Percentiles rank a stretch among this genome's conserved stretches.
These are phyloP conservation scores for Hypomyces perniciosus DNA, from an alignment of 2,329 filamentous ascomycete genomes.

Conservation along the genomic window DNA sequence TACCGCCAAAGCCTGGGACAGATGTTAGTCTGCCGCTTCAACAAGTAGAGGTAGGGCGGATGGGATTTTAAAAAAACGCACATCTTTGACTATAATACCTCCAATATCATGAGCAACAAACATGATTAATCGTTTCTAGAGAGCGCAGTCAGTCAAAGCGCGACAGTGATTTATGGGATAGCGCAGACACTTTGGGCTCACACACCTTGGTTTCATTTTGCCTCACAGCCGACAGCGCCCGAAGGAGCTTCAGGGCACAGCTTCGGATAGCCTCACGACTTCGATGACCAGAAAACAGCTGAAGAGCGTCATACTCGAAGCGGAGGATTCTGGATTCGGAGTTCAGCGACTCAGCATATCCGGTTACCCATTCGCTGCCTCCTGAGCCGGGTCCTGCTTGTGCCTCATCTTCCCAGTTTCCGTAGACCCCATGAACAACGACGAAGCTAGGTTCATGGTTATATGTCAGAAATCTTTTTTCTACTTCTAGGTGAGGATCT, in stretches of 20 bases:
- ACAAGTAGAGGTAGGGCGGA: neutral
- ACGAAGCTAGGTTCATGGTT: conserved; percentile 4
- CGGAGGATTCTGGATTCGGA: neutral
- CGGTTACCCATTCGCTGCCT: conserved; percentile 4
- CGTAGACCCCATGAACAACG: conserved; percentile 9
- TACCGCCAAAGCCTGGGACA: neutral
- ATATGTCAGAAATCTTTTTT: neutral
- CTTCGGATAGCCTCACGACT: conserved; percentile 9
- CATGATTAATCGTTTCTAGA: conserved; percentile 5
- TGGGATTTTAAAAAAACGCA: neutral
- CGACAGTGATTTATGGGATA: neutral
- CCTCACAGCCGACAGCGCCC: conserved; percentile 1
- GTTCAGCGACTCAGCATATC: neutral
- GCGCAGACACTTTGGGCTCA: neutral
- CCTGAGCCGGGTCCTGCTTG: conserved; percentile 7
- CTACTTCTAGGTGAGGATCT: neutral
- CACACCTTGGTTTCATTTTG: conserved; percentile 1
- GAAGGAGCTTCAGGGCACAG: conserved; percentile 6
- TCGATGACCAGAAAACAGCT: conserved; percentile 9
- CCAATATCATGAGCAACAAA: conserved; percentile 12
- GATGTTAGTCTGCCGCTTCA: neutral
- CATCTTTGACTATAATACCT: conserved; percentile 12
- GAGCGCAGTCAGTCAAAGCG: neutral
- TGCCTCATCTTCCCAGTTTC: neutral
- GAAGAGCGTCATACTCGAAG: conserved; percentile 7